Percentiles rank a stretch among this genome's conserved stretches.
Conservation (phyloP, 129 eudicot genomes). For the Ambrosia trifida region DNA sequence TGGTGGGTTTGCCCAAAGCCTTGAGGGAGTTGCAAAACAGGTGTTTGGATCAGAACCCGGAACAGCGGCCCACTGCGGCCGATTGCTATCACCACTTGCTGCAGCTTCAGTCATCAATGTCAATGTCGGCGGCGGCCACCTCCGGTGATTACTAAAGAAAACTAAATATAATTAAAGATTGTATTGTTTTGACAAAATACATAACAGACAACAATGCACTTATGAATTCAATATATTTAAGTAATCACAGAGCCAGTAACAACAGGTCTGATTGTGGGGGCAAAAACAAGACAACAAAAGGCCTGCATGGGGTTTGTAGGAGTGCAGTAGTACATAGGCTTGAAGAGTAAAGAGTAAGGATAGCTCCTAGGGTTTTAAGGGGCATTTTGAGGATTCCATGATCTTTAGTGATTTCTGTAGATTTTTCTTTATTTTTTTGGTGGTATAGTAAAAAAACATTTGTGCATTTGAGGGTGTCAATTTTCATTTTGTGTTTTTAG, state of each 20-base stretch:
- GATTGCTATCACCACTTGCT: constrained; percentile 88
- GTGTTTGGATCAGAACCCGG: constrained; percentile 80
- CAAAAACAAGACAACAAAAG: constrained; percentile 27
- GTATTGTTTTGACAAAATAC: constrained; percentile 26
- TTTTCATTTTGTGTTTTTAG: too few species aligned
- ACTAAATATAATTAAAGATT: neutral
- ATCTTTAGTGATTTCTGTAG: constrained; percentile 7
- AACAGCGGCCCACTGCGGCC: constrained; percentile 89
- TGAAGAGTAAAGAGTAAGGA: too few species aligned
- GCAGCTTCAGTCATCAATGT: constrained; percentile 73
- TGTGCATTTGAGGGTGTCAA: too few species aligned
- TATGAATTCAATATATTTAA: constrained; percentile 19
- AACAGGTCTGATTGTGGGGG: constrained; percentile 18
- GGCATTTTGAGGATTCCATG: constrained; percentile 26
- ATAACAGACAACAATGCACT: neutral
- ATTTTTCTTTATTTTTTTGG: neutral
- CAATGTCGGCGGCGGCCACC: constrained; percentile 58
- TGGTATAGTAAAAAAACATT: too few species aligned
- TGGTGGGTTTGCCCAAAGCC: constrained; percentile 53
- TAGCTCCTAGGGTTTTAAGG: constrained; percentile 31
- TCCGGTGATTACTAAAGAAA: constrained; percentile 38
- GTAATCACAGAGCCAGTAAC: constrained; percentile 11
- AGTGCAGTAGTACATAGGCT: constrained; percentile 35
- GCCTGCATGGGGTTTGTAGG: constrained; percentile 36
- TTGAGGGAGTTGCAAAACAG: constrained; percentile 71